Evolutionary conservation across 2,329 filamentous ascomycete species (phyloP), one percentile per base, ranked within the genome.

Genomic region (Beauveria brongniartii): DNA sequence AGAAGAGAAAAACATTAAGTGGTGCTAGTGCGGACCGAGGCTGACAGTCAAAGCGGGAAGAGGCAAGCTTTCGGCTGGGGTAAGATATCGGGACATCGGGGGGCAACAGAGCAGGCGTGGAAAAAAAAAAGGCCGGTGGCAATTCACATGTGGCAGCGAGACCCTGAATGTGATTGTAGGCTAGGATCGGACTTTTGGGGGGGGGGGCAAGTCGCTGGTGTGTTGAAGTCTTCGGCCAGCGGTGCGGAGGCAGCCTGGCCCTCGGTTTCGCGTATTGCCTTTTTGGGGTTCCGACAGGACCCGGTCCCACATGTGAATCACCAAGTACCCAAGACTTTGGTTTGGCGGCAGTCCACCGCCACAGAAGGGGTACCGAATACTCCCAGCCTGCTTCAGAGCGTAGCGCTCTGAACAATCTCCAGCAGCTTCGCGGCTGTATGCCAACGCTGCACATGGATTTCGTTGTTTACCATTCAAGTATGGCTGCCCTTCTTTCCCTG

Each of bases 101-200:
- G 34, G 30, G 30, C 3, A 14, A 10, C 10, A 34, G 28, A 1
- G 12, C 34, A 37, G 34, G 34, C 12, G 26, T 5, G 18, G 22
- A 22, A 22, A 22, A 22, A 22, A n/a, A n/a, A 30, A 30, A 30
- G 28, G 55, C 8, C 30, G n/a, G 20, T 8, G 22, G 1, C 18
- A 12, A 55, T 58, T 58, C 46, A 58, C 55, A 58, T 51, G 55
- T 51, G 55, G 30, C 20, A 56, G 55, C 46, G 30, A 51, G 55
- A 57, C 28, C 55, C 55, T 57, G 55, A 57, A 41, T 41, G 55
- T 56, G 54, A 48, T 24, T 47, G 12, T 44, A 24, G 16, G 16
- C 28, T 30, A 56, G 43, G 55, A 30, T 8, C 55, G 54, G 54
- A 47, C 28, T 40, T 47, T 56, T 41, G 8, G 3, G 24, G 16